Conservation (phyloP, 1,284 basidiomycete species). For the Puccinia sorghi region DNA sequence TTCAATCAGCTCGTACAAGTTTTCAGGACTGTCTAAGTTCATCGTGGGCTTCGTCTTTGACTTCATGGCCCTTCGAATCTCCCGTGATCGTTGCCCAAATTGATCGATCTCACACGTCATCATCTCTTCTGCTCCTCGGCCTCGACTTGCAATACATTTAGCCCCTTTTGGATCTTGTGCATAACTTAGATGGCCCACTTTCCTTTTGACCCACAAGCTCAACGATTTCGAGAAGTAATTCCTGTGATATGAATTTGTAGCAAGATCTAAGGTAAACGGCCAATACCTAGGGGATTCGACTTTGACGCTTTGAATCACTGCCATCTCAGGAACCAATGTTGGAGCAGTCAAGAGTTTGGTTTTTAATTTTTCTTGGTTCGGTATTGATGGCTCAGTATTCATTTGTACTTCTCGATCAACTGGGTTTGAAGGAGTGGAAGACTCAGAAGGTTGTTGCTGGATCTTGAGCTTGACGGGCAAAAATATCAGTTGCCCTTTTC, state of each 20-base stretch:
- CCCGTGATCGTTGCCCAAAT: slow-evolving; percentile 37
- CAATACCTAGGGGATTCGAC: slow-evolving; percentile 92
- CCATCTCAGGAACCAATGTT: slow-evolving; percentile 83
- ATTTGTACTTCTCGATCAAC: slow-evolving; percentile 29
- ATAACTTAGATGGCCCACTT: slow-evolving; percentile 88
- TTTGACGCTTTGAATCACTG: slow-evolving; percentile 73
- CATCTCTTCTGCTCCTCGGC: slow-evolving; percentile 47
- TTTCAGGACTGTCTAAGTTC: slow-evolving; percentile 17
- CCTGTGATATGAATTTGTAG: slow-evolving; percentile 67
- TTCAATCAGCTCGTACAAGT: slow-evolving; percentile 37
- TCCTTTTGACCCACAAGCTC: slow-evolving; percentile 85
- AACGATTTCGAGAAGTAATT: slow-evolving; percentile 71
- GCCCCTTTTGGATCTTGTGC: slow-evolving; percentile 88
- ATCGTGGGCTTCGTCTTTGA: neutral
- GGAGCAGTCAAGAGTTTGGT: slow-evolving; percentile 78
- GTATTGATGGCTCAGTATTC: slow-evolving; percentile 12
- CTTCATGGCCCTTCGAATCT: slow-evolving; percentile 40
- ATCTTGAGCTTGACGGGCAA: slow-evolving; percentile 83
- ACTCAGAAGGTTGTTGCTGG: slow-evolving; percentile 62
- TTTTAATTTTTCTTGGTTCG: slow-evolving; percentile 23
- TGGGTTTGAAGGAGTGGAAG: slow-evolving; percentile 51
- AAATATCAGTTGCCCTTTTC: slow-evolving; percentile 76
- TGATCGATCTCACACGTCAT: slow-evolving; percentile 47
- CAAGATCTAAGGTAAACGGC: slow-evolving; percentile 79
- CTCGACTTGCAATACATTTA: slow-evolving; percentile 66